Evolutionary conservation across 371 early-diverging fungal genomes (phyloP).

Genomic region (Apophysomyces sp.): DNA sequence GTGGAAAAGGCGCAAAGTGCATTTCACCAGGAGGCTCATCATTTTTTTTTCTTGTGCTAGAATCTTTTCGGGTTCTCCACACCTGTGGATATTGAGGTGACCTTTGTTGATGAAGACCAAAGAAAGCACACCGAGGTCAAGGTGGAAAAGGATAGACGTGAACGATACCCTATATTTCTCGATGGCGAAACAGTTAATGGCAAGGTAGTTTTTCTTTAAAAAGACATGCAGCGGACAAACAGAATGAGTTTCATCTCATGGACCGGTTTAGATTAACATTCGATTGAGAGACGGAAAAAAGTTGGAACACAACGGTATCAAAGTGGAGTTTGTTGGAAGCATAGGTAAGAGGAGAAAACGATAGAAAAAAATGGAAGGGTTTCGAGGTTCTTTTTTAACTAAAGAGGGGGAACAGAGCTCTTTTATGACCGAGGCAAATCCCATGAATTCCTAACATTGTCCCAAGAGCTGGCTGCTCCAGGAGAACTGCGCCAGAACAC

Average conservation of each 20-base stretch:
- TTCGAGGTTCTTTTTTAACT: not conserved
- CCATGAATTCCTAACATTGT: constrained; percentile 88
- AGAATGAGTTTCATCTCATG: not conserved
- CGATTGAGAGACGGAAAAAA: constrained; percentile 88
- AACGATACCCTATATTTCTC: constrained; percentile 91
- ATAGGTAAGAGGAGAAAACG: constrained; percentile 63
- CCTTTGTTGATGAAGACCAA: constrained; percentile 71
- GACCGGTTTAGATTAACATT: constrained; percentile 74
- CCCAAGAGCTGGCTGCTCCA: constrained; percentile 87
- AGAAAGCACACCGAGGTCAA: constrained; percentile 89
- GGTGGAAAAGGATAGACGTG: constrained; percentile 83
- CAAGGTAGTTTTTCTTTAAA: constrained; percentile 61
- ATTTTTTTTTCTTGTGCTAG: constrained; percentile 32
- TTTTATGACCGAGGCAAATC: constrained; percentile 95
- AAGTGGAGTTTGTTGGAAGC: constrained; percentile 95
- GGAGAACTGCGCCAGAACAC: constrained; percentile 78
- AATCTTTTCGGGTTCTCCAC: constrained; percentile 83
- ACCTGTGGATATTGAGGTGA: constrained; percentile 86
- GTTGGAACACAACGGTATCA: constrained; percentile 96
- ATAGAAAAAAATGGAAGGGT: not conserved
- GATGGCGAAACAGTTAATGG: constrained; percentile 95
- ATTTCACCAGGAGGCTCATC: not conserved
- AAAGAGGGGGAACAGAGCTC: constrained; percentile 60
- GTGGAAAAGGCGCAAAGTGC: not conserved
- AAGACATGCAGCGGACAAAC: not conserved